Conservation (phyloP, 2,329 filamentous ascomycete genomes). For the Dryadomyces quercus-mongolicae region DNA sequence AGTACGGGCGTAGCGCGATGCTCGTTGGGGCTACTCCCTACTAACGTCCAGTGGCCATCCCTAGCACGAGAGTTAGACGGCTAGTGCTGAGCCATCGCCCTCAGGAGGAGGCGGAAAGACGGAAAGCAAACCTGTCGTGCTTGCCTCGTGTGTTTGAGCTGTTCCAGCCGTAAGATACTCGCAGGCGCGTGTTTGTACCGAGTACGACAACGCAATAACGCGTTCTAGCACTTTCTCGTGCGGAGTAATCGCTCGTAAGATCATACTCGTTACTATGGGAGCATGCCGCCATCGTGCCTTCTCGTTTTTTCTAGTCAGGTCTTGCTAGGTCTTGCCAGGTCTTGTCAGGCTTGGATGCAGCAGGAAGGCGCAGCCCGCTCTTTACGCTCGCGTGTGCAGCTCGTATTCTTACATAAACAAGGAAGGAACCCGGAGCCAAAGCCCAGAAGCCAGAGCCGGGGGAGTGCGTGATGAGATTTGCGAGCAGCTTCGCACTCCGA, state of each 20-base stretch:
- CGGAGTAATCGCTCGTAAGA: neutral
- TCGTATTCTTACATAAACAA: neutral
- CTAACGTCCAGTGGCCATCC: neutral
- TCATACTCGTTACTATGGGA: neutral
- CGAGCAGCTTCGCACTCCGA: too few relatives aligned
- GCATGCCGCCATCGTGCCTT: too few relatives aligned
- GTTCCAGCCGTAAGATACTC: neutral
- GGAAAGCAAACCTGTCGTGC: neutral
- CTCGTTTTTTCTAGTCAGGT: too few relatives aligned
- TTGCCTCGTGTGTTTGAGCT: neutral
- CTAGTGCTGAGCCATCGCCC: too few relatives aligned
- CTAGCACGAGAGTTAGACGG: neutral
- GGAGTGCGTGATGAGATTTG: neutral
- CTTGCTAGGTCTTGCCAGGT: neutral
- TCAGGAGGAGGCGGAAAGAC: too few relatives aligned
- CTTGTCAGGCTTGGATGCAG: neutral
- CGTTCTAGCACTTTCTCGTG: neutral
- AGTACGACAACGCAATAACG: too few relatives aligned
- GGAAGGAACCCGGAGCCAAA: too few relatives aligned
- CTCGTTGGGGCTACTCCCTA: slow-evolving; percentile 1
- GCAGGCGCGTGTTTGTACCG: neutral
- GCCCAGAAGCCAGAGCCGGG: too few relatives aligned
- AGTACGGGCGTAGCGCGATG: neutral
- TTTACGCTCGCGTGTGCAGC: neutral
- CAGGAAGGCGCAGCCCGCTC: neutral